Percentiles rank a stretch among this genome's conserved stretches.
Evolutionary conservation across 2,329 filamentous ascomycete genomes (phyloP).

Genomic region (Ophiostoma ulmi): DNA sequence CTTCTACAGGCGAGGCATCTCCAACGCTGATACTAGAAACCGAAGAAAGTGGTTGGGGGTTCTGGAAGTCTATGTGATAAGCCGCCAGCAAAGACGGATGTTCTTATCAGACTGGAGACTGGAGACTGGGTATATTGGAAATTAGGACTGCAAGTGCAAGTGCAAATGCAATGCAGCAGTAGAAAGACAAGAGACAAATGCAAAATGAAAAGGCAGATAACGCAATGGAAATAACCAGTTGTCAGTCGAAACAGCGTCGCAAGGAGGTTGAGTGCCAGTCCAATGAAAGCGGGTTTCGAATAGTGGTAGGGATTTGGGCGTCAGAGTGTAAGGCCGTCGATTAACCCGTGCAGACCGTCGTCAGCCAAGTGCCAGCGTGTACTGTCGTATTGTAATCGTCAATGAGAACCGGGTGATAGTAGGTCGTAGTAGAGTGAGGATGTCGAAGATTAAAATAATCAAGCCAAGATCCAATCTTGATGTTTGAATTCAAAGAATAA

Average conservation of each 20-base stretch:
- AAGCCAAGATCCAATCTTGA: background rate
- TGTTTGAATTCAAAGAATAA: background rate
- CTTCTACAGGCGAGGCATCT: conserved; percentile 20
- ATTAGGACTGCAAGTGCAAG: background rate
- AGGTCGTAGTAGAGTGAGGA: background rate
- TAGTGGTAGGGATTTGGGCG: conserved; percentile 8
- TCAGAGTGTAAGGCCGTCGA: conserved; percentile 2
- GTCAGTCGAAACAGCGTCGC: conserved; percentile 15
- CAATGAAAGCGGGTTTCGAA: conserved; percentile 13
- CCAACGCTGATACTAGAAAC: background rate
- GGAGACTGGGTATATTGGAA: no score
- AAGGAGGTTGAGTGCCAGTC: conserved; percentile 12
- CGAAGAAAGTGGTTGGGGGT: background rate
- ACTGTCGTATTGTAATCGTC: conserved; percentile 6
- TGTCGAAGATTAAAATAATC: background rate
- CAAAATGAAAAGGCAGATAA: background rate
- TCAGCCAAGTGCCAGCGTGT: conserved; percentile 5
- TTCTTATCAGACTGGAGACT: background rate
- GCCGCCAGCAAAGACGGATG: background rate
- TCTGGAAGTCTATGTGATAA: background rate
- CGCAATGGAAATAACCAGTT: background rate
- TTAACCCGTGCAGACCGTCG: conserved; percentile 1
- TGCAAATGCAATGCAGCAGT: background rate
- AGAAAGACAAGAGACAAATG: background rate
- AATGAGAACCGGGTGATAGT: background rate